phyloP scores from a whole-genome alignment of 306 rosid genomes.

The Clitoria ternatea region DNA sequence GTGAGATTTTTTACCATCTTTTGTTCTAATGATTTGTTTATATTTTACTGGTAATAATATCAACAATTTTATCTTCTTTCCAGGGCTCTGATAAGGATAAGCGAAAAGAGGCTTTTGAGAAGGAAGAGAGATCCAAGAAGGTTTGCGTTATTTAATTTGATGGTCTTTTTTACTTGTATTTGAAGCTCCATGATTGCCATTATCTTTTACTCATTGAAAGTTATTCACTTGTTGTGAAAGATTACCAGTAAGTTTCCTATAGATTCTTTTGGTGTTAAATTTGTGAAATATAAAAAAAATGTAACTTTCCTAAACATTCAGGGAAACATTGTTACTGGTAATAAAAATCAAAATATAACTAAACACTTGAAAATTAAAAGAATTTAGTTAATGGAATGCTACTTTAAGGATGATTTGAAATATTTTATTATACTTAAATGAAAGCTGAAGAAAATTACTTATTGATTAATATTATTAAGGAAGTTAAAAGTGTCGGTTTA shows the following conservation, averaged over 20 bases:
- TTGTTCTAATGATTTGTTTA: not conserved
- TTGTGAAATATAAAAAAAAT: not conserved
- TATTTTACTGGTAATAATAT: not conserved
- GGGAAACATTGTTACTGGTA: not conserved
- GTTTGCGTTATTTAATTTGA: slow-evolving; percentile 26
- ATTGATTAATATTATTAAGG: not conserved
- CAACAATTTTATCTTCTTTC: not conserved
- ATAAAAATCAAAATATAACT: not conserved
- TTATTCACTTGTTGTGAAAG: not conserved
- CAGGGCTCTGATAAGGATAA: slow-evolving; percentile 94
- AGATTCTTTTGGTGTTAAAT: not conserved
- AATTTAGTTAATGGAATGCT: not conserved
- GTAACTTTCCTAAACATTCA: not conserved
- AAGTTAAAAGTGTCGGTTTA: not conserved
- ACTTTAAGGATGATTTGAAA: not conserved
- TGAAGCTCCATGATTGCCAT: not conserved
- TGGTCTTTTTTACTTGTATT: not conserved
- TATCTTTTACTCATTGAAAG: not conserved
- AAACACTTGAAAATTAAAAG: not conserved
- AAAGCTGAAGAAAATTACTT: not conserved
- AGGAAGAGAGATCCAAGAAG: slow-evolving; percentile 91
- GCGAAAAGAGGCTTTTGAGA: slow-evolving; percentile 75
- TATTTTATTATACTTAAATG: not conserved
- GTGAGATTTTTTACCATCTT: slow-evolving; percentile 26
- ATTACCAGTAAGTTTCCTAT: not conserved